Conservation (phyloP, 208 protist species). For the Leishmania amazonensis region DNA sequence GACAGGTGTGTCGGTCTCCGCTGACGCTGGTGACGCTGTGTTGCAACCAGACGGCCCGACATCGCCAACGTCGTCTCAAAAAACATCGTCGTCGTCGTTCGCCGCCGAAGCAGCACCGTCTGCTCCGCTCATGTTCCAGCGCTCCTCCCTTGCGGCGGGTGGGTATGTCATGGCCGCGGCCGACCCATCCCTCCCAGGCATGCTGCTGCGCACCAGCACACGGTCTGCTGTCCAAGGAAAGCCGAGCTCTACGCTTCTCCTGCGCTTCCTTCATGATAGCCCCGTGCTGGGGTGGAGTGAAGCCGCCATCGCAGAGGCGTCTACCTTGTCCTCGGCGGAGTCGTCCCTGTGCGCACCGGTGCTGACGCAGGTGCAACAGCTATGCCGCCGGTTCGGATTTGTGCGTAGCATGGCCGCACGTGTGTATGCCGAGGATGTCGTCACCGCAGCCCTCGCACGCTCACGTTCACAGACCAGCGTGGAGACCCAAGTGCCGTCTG, state of each 20-base stretch:
- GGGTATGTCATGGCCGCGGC: conserved; percentile 62
- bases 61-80: background rate
- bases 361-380: conserved; percentile 38
- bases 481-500: background rate
- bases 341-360: conserved; percentile 24
- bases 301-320: conserved; percentile 11
- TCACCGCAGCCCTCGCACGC: conserved; percentile 11
- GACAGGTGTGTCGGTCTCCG: background rate
- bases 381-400: conserved; percentile 58
- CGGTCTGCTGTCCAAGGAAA: conserved; percentile 39
- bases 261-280: conserved; percentile 45
- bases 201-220: conserved; percentile 1
- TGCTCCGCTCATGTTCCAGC: conserved; percentile 68
- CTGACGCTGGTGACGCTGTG: too few species aligned
- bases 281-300: conserved; percentile 6
- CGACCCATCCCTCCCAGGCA: background rate
- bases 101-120: background rate
- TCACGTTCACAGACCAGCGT: background rate
- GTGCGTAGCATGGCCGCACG: conserved; percentile 54
- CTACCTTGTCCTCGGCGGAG: conserved; percentile 17
- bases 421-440: conserved; percentile 30
- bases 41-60: background rate
- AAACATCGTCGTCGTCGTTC: background rate
- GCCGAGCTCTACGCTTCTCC: conserved; percentile 80
- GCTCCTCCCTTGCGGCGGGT: conserved; percentile 60